Evolutionary conservation across 129 eudicot genomes (phyloP).

Genomic region (Pseudognaphalium luteoalbum): DNA sequence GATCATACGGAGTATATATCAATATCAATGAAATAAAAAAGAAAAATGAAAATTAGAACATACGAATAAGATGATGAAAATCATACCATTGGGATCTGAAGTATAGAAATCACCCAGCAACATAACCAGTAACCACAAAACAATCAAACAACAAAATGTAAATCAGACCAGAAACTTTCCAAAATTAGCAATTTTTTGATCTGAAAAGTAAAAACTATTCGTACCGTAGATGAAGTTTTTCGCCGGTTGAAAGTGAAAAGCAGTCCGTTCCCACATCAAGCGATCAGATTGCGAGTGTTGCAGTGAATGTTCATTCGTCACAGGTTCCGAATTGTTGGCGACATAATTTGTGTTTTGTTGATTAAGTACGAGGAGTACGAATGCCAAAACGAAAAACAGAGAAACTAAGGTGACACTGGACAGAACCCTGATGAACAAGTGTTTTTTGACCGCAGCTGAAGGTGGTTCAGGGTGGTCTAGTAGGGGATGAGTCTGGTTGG

Average conservation of each 20-base stretch:
- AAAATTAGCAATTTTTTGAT: background rate
- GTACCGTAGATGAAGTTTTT: constrained; percentile 87
- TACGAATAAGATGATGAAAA: background rate
- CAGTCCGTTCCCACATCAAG: constrained; percentile 77
- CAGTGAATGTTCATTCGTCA: constrained; percentile 24
- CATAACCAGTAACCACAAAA: constrained; percentile 24
- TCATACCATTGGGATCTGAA: constrained; percentile 92
- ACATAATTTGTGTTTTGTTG: constrained; percentile 4
- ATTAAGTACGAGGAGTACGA: constrained; percentile 14
- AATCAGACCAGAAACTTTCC: background rate
- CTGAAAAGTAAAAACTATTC: background rate
- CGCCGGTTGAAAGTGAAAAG: constrained; percentile 81
- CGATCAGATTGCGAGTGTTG: constrained; percentile 33
- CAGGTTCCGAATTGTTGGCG: constrained; percentile 24
- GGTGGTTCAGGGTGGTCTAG: constrained; percentile 34
- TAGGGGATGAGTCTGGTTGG: constrained; percentile 30
- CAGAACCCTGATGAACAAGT: constrained; percentile 26
- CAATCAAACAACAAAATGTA: background rate
- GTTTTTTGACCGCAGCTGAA: constrained; percentile 15
- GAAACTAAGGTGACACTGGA: constrained; percentile 33
- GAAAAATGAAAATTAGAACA: background rate
- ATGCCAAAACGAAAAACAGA: constrained; percentile 20
- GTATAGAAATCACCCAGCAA: constrained; percentile 26
- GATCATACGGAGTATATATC: no score
- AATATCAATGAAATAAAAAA: no score